Base-by-base conservation (phyloP, 306 rosid genomes). In the Citrullus amarus region DNA sequence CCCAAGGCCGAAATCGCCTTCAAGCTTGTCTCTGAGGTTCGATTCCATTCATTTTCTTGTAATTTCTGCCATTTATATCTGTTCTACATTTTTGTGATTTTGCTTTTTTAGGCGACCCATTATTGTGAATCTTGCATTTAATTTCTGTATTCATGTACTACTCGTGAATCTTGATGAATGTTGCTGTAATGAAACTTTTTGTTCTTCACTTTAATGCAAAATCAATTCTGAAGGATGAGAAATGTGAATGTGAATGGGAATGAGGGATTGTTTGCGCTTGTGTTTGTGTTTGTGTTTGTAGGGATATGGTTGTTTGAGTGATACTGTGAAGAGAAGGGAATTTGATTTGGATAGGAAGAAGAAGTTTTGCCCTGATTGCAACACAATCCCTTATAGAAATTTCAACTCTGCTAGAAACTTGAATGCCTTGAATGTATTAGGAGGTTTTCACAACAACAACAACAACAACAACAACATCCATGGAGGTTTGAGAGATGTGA, bases 1-100 rank as follows among this genome's bases (percentile, higher is more conserved):
- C 92, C 97, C 68, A 87, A 88, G 78, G 93, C 99, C 68, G 97
- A 92, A 85, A 83, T 83, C 65, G 97, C 99, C 12, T 95, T 95
- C 92, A 91, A 88, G 80, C 92, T 92, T 86, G 92, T 92, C 76
- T 92, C 90, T 46, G 90, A 95, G 97, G 97, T 92, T 83, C 57
- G 92, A 50, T 65, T 77, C 30, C 2, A 63, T 69, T 22, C 32
- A n/a, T 41, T 70, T 70, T 66, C 73, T 66, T 66, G 28, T 51
- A 11, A 66, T 38, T 43, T 15, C 34, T 70, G 58, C 11, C 36
- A 14, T 15, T 6, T 30, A 0, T 53, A 16, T 53, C n/a, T 53
- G 57, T 53, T 53, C 57, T 53, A 53, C 57, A 53, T 53, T 53
- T 62, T 62, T 62, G 1, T 28, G 20, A 46, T 73, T 61, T 28